Base-by-base conservation (phyloP, 257 asterid genomes). In the Solanum piurae region DNA sequence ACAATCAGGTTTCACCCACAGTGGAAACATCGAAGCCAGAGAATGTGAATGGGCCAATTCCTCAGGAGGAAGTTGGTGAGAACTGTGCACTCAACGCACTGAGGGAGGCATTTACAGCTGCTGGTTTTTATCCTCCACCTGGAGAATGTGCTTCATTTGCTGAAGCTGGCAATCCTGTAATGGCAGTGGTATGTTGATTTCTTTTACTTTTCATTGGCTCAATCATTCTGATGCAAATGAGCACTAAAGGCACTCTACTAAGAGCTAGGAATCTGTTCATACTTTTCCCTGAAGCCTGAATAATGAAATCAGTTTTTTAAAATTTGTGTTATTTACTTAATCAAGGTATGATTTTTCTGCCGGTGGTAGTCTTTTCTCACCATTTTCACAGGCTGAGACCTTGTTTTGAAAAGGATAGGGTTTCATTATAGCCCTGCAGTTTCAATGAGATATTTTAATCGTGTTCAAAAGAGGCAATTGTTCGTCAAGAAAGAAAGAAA, bases 91-190 rank as follows among this genome's bases (percentile, higher is more conserved):
- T 94, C 89, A 94, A 94, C 79, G 98, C 98, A 88, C 96, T 97
- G 49, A 94, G 89, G 90, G 99, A 96, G 75, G 98, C 99, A 72
- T 96, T 97, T 93, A 98, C 94, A 90, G 95, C 93, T 88, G 95
- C 94, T 87, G 96, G 95, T 90, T 90, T 91, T 91, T 88, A 89
- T 88, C 96, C 98, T 92, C 91, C 93, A 77, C 93, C 95, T 64
- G 94, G 91, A 64, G 95, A 90, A 89, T 91, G 60, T 86, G 89
- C 92, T 76, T 97, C 98, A 14, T 96, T 97, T 90, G 97, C 97
- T 69, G 96, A 94, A 89, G 95, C 95, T 89, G 95, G 96, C 85
- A 97, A 97, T 88, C 99, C 99, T 77, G 99, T 94, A 90, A 95
- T 97, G 99, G 83, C 98, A 88, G 84, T 96, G 98, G 99, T 97